Evolutionary conservation across 73 alveolate species (phyloP), one percentile per base, ranked within the genome.

Genomic region (Strombidium stylifer): DNA sequence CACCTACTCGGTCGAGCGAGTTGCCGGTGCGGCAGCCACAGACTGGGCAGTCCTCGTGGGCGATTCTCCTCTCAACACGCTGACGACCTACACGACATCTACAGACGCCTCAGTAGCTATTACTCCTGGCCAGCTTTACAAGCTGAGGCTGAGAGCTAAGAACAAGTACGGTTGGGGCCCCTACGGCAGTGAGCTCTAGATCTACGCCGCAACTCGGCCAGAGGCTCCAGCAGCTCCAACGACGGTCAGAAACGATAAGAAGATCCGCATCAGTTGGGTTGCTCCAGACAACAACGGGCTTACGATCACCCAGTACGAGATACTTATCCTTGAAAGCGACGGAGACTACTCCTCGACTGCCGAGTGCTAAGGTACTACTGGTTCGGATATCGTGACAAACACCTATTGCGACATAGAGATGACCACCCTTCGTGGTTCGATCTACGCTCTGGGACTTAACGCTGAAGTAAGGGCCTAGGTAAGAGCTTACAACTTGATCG

Each of bases 91-190:
- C n/a, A n/a, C n/a, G n/a, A n/a, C n/a, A n/a, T n/a, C n/a, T n/a
- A n/a, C n/a, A n/a, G n/a, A n/a, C n/a, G 37, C 24, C 35, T 19
- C 46, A 15, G n/a, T 12, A 8, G 16, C 52, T 14, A 31, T 65
- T 15, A 24, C 60, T 23, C 42, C 74, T 7, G 78, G 78, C 8
- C 30, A 45, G 31, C 30, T 65, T 4, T 66, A 66, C 50, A 47
- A 69, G 15, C 31, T 66, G 69, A 66, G 80, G 30, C 49, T 30
- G 48, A 47, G 80, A 32, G 80, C 80, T 16, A 31, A 52, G 58
- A 66, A 66, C 52, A 27, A 48, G 48, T 32, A 66, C 3, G 80
- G 80, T 4, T 66, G 80, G 80, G 80, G 80, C 4, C 67, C 57
- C 20, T 49, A 48, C 30, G 47, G 69, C 11, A 31, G 20, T 27